Conservation (phyloP, 768 basidiomycete genomes). For the Porpolomopsis calyptriformis region DNA sequence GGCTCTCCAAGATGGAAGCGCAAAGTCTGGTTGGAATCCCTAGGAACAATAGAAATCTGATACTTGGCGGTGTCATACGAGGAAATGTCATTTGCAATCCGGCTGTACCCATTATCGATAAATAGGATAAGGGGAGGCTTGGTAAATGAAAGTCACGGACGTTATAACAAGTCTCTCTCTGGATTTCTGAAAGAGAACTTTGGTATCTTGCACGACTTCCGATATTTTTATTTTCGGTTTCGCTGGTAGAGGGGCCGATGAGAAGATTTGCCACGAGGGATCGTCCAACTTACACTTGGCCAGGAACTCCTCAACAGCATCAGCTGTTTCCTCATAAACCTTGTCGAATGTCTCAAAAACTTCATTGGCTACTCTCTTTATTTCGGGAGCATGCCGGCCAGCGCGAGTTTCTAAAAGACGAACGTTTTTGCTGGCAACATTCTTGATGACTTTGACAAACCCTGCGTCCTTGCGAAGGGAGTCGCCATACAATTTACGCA, state of each 20-base stretch:
- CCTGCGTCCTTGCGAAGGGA: slow-evolving; percentile 92
- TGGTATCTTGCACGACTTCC: slow-evolving; percentile 90
- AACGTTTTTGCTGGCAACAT: slow-evolving; percentile 76
- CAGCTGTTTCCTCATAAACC: slow-evolving; percentile 89
- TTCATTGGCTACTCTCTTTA: slow-evolving; percentile 71
- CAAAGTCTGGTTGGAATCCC: slow-evolving; percentile 34
- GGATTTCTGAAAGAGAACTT: slow-evolving; percentile 81
- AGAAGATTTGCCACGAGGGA: neutral
- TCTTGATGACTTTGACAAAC: slow-evolving; percentile 96
- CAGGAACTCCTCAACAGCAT: slow-evolving; percentile 88
- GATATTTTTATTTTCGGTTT: slow-evolving; percentile 74
- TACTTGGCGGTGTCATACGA: slow-evolving; percentile 76
- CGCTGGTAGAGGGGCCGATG: slow-evolving; percentile 37
- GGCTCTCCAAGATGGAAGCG: slow-evolving; percentile 88
- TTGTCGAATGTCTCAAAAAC: slow-evolving; percentile 93
- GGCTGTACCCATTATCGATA: slow-evolving; percentile 32
- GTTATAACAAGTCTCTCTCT: slow-evolving; percentile 86
- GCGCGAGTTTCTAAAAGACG: slow-evolving; percentile 65
- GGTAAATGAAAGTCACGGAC: slow-evolving; percentile 33
- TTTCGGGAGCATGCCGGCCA: slow-evolving; percentile 72
- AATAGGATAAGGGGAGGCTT: neutral
- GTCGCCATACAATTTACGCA: slow-evolving; percentile 92
- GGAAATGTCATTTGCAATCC: slow-evolving; percentile 73
- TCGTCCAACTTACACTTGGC: slow-evolving; percentile 58
- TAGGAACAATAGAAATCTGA: slow-evolving; percentile 49